Evolutionary conservation across 768 basidiomycete genomes (phyloP), one percentile per base, ranked within the genome.

Genomic region (Krasilnikovozyma curviuscula): DNA sequence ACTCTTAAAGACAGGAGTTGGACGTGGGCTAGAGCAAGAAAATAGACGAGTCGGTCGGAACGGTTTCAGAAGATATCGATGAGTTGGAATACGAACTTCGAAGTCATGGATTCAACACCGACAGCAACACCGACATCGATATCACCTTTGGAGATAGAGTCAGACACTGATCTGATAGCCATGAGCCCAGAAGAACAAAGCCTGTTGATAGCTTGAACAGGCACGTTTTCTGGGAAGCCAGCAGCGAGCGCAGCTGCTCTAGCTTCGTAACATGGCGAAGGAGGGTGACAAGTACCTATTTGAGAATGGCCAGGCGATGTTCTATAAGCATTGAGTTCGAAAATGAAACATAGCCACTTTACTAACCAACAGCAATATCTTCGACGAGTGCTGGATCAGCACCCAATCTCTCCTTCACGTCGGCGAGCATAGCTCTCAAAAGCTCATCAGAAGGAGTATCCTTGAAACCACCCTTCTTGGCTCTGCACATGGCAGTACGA

Each of bases 321-420:
- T n/a, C n/a, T n/a, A n/a, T n/a, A n/a, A n/a, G n/a, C n/a, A n/a
- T n/a, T n/a, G n/a, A n/a, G n/a, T n/a, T n/a, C n/a, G n/a, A n/a
- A n/a, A n/a, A n/a, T n/a, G n/a, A n/a, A n/a, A n/a, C n/a, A n/a
- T n/a, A n/a, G n/a, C n/a, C n/a, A n/a, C n/a, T n/a, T n/a, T n/a
- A n/a, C n/a, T n/a, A n/a, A n/a, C 83, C 84, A 21, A 86, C 76
- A 55, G 78, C 79, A 44, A 86, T 77, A 57, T 84, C 83, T 7
- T 75, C 76, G 19, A 86, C 70, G 27, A 77, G 66, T 21, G 63
- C 65, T 5, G 80, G 79, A 52, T 81, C 72, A 35, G 85, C 67
- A 13, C 69, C 63, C 29, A 75, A 76, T 46, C 70, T 69, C 0
- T 66, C 62, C 44, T 81, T 69, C n/a, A 53, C 57, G 13, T 70